A percentile compares a stretch with the other conserved stretches of the same genome.
phyloP scores from a whole-genome alignment of 768 basidiomycete species.

The Hebeloma cylindrosporum region DNA sequence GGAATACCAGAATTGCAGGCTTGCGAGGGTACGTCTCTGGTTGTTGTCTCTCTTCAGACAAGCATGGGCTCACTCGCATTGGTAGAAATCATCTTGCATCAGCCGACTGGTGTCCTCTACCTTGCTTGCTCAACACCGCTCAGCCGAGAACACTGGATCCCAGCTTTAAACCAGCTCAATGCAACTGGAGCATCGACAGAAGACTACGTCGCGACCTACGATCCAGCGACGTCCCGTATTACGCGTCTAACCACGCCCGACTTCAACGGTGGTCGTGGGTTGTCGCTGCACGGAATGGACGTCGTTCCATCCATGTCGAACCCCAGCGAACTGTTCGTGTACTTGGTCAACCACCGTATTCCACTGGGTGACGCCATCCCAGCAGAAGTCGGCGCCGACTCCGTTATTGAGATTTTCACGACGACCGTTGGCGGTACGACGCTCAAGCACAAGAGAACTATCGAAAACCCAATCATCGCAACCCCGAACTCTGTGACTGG shows the following conservation, averaged over 20 bases:
- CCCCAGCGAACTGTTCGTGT: slow-evolving; percentile 56
- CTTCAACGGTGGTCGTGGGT: slow-evolving; percentile 39
- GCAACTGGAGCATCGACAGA: slow-evolving; percentile 35
- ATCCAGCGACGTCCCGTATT: slow-evolving; percentile 44
- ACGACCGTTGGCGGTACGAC: slow-evolving; percentile 43
- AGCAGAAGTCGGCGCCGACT: slow-evolving; percentile 59
- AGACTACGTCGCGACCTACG: slow-evolving; percentile 62
- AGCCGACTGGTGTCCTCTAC: slow-evolving; percentile 55
- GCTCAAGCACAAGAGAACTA: slow-evolving; percentile 56
- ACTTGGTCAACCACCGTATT: slow-evolving; percentile 69
- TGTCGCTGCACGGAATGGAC: slow-evolving; percentile 68
- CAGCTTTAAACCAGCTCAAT: slow-evolving; percentile 38
- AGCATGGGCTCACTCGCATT: background rate
- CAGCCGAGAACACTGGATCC: slow-evolving; percentile 52
- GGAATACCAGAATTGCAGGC: slow-evolving; percentile 52
- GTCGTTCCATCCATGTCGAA: slow-evolving; percentile 53
- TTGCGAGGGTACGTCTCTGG: slow-evolving; percentile 57
- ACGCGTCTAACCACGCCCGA: slow-evolving; percentile 44
- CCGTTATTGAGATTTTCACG: slow-evolving; percentile 68
- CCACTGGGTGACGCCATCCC: slow-evolving; percentile 42
- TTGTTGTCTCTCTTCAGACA: background rate
- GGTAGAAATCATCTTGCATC: slow-evolving; percentile 57
- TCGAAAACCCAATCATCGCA: slow-evolving; percentile 54
- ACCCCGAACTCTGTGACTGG: slow-evolving; percentile 75
- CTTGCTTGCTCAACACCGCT: slow-evolving; percentile 58